These are phyloP conservation scores for Penicillium alfredii DNA, from an alignment of 495 filamentous ascomycete species.

Conservation along the genomic window DNA sequence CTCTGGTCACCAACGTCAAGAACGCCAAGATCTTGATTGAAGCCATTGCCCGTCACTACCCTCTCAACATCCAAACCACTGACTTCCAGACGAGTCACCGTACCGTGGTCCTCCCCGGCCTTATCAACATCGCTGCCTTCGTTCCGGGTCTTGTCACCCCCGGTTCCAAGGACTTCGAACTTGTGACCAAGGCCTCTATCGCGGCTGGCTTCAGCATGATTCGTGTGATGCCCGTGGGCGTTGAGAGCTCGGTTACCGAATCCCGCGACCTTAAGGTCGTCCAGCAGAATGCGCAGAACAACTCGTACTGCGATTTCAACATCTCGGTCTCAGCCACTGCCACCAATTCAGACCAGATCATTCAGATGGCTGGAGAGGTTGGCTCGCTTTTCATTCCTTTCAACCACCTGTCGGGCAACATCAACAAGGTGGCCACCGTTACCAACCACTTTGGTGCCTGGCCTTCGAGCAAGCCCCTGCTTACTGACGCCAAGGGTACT, in stretches of 20 bases:
- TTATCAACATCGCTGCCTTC: conserved; percentile 76
- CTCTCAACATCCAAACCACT: conserved; percentile 69
- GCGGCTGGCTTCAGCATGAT: conserved; percentile 80
- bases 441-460: conserved; percentile 76
- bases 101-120: conserved; percentile 66
- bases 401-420: conserved; percentile 80
- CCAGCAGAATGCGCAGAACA: conserved; percentile 64
- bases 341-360: conserved; percentile 68
- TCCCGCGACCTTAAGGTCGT: conserved; percentile 65
- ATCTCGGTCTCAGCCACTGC: conserved; percentile 78
- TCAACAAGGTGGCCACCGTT: conserved; percentile 79
- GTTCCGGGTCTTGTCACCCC: conserved; percentile 64
- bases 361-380: conserved; percentile 65
- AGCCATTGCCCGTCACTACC: conserved; percentile 81
- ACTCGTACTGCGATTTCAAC: conserved; percentile 76
- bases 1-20: conserved; percentile 96
- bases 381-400: conserved; percentile 84
- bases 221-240: conserved; percentile 70
- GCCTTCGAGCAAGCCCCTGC: conserved; percentile 75
- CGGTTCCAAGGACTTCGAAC: conserved; percentile 63
- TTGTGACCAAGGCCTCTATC: conserved; percentile 67
- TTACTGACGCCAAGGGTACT: conserved; percentile 80
- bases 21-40: conserved; percentile 97
- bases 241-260: conserved; percentile 67
- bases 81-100: conserved; percentile 89